phyloP scores from a whole-genome alignment of 169 alveolate species.

The Plasmodium gonderi region DNA sequence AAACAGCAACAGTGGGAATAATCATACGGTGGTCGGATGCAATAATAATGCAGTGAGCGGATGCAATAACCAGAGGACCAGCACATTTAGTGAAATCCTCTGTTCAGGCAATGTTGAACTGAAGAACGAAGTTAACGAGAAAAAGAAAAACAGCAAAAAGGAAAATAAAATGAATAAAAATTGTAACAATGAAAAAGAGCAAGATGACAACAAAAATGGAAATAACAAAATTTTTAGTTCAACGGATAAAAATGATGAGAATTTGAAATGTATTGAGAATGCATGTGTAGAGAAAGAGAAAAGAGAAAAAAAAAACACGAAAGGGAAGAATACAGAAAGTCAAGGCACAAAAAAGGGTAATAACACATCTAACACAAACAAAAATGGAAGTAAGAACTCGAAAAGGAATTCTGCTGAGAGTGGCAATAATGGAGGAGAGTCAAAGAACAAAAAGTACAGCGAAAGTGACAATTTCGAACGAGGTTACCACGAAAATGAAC shows the following conservation, averaged over 20 bases:
- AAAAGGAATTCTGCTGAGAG: background rate
- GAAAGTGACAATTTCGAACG: background rate
- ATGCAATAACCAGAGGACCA: background rate
- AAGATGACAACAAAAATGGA: constrained; percentile 34
- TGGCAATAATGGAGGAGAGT: background rate
- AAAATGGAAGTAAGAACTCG: background rate
- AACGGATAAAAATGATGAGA: background rate
- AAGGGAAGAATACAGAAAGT: constrained; percentile 24
- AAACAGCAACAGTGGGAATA: background rate
- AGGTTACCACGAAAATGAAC: background rate
- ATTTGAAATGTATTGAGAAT: background rate
- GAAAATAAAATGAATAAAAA: constrained; percentile 15
- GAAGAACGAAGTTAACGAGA: constrained; percentile 24
- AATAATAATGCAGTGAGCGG: background rate
- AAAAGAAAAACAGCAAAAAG: constrained; percentile 41
- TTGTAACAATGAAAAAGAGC: constrained; percentile 40
- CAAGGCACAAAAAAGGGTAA: background rate
- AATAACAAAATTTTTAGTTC: background rate
- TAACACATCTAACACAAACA: background rate
- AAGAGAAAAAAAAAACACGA: constrained; percentile 15
- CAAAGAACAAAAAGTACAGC: background rate
- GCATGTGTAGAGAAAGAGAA: constrained; percentile 21
- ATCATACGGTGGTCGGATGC: no score
- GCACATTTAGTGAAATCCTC: background rate
- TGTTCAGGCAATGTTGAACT: background rate